Base-by-base conservation (phyloP, 108 stramenopile genomes). In the Mediolabrus comicus region DNA sequence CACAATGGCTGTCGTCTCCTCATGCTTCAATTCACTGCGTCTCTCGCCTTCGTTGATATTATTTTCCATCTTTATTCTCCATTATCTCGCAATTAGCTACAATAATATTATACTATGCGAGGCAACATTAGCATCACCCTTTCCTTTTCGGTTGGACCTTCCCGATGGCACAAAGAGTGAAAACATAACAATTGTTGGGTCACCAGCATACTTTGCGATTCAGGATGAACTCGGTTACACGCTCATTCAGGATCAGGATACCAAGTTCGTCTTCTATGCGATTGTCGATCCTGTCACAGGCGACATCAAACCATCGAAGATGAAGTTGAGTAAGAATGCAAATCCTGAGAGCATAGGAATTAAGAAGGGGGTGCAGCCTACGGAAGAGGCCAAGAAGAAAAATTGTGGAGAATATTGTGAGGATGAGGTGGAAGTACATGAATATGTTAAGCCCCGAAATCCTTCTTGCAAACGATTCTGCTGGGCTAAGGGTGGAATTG, bases 211-310 rank as follows among this genome's bases (percentile, higher is more conserved):
- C 57, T 67, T 35, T 60, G 33, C 13, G 35, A 34, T 27, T 10
- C 28, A 58, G 6, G 66, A 67, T 30, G 32, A 57, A 6, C 32
- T 17, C 16, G 66, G 66, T n/a, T 67, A 67, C 55, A 67, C 66
- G 0, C 22, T 67, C 19, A 10, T 67, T 25, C 58, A 59, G 27
- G 66, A 67, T n/a, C 57, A 32, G 26, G 38, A 67, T 22, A 58
- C 59, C 25, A 58, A 58, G 13, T 67, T 58, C 34, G 66, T 67
- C 9, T 59, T 59, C 17, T 67, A 67, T 58, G 66, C 66, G 32
- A 33, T 35, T 3, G 25, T 59, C 12, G 53, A 67, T 67, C 24
- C 28, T 30, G 32, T 22, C 22, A 49, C 24, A 4, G 66, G 58
- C 22, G 30, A 67, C 22, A 58, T 67, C 24, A 31, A 58, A 12